Conservation (phyloP, 2,329 filamentous ascomycete genomes). For the Ampelomyces quisqualis region DNA sequence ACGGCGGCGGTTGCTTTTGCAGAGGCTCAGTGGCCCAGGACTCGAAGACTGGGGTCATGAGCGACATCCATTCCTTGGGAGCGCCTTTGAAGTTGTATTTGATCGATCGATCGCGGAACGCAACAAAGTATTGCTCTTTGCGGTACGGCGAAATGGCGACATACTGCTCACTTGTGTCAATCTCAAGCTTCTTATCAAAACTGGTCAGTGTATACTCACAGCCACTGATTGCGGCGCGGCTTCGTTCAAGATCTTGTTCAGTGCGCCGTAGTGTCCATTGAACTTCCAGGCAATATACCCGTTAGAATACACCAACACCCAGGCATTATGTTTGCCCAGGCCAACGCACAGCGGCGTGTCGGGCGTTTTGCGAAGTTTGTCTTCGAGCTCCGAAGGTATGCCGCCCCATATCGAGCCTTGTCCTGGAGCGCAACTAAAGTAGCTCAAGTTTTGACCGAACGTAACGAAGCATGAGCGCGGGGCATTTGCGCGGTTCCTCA, state of each 20-base stretch:
- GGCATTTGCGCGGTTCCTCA: slow-evolving; percentile 29
- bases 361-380: slow-evolving; percentile 37
- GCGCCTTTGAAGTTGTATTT: slow-evolving; percentile 39
- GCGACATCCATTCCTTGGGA: slow-evolving; percentile 36
- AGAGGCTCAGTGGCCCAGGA: slow-evolving; percentile 32
- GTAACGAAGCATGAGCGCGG: slow-evolving; percentile 35
- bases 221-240: slow-evolving; percentile 29
- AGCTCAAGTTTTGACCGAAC: slow-evolving; percentile 34
- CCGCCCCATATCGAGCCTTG: slow-evolving; percentile 39
- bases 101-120: slow-evolving; percentile 34
- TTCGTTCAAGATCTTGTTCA: slow-evolving; percentile 32
- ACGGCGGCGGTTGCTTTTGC: slow-evolving; percentile 19
- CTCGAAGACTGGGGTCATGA: slow-evolving; percentile 37
- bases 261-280: slow-evolving; percentile 28
- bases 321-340: slow-evolving; percentile 34
- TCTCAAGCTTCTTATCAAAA: neutral
- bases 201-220: slow-evolving; percentile 20
- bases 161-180: slow-evolving; percentile 21
- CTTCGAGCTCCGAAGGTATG: slow-evolving; percentile 34
- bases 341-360: slow-evolving; percentile 35
- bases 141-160: slow-evolving; percentile 39
- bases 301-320: slow-evolving; percentile 39
- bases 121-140: slow-evolving; percentile 37
- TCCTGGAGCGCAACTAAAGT: slow-evolving; percentile 36
- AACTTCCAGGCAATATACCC: slow-evolving; percentile 38